Evolutionary conservation across 345 rosid species (phyloP).

Genomic region (Melaleuca quinquenervia): DNA sequence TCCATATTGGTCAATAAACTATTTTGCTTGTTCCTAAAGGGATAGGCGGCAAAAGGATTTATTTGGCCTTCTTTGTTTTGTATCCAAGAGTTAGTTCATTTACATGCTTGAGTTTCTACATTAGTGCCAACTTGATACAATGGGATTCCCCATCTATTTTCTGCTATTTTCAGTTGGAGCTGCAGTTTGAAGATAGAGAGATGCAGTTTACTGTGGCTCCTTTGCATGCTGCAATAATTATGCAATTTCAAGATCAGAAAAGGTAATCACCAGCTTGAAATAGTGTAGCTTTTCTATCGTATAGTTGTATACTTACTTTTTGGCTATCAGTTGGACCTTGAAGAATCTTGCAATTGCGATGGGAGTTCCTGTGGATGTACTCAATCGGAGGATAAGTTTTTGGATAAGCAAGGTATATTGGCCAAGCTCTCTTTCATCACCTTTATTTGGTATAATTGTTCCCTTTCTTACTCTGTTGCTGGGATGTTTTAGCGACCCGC

Average conservation of each 20-base stretch:
- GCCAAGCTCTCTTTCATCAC: neutral
- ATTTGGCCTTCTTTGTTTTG: neutral
- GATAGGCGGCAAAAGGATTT: neutral
- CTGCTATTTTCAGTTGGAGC: constrained; percentile 53
- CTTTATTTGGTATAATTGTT: neutral
- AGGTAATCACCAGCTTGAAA: constrained; percentile 30
- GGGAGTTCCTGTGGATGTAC: constrained; percentile 64
- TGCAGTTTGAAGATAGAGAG: constrained; percentile 82
- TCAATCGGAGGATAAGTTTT: constrained; percentile 66
- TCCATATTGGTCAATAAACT: neutral
- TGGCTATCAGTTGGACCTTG: constrained; percentile 66
- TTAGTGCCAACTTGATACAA: neutral
- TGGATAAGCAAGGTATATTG: constrained; percentile 83
- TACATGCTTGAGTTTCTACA: neutral
- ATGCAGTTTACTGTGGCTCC: constrained; percentile 80
- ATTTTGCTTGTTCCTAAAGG: neutral
- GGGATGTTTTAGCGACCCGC: neutral
- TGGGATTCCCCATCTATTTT: neutral
- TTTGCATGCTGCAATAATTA: constrained; percentile 76
- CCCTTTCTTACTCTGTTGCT: neutral
- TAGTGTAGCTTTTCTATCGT: neutral
- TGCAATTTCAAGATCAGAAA: constrained; percentile 89
- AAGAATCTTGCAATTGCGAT: constrained; percentile 54
- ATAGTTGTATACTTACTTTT: neutral
- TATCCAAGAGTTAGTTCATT: neutral